Evolutionary conservation across 768 basidiomycete species (phyloP).

Genomic region (Royoungia palumana): DNA sequence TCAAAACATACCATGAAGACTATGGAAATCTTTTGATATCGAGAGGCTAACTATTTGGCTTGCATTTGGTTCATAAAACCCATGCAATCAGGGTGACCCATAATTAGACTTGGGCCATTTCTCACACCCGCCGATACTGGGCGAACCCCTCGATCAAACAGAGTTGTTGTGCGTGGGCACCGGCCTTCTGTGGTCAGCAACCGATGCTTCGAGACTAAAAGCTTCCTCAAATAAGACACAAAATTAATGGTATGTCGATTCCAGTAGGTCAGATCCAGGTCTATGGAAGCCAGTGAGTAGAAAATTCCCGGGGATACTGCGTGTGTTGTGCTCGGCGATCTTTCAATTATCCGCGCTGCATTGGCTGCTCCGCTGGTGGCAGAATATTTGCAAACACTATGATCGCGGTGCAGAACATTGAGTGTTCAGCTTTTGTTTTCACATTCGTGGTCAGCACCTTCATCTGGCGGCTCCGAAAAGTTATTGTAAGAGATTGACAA

Average conservation of each 20-base stretch:
- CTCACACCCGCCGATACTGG: conserved; percentile 1
- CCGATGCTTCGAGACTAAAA: neutral
- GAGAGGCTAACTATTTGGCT: neutral
- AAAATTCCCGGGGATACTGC: neutral
- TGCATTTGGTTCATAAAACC: neutral
- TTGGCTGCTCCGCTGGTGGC: neutral
- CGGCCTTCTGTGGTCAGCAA: neutral
- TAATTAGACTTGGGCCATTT: neutral
- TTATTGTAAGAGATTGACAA: neutral
- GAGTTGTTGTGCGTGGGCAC: neutral
- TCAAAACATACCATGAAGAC: neutral
- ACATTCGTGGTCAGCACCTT: neutral
- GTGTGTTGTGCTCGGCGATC: neutral
- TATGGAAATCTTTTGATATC: neutral
- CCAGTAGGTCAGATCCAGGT: too few species aligned
- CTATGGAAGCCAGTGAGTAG: neutral
- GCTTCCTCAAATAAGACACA: neutral
- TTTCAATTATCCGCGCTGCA: neutral
- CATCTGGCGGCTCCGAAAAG: neutral
- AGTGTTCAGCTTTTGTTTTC: too few species aligned
- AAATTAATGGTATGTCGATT: too few species aligned
- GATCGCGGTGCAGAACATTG: too few species aligned
- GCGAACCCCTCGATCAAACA: neutral
- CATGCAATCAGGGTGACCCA: neutral
- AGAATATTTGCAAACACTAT: too few species aligned